Evolutionary conservation across 2,329 filamentous ascomycete species (phyloP), one percentile per base, ranked within the genome.

Genomic region (Verticillium nonalfalfae): DNA sequence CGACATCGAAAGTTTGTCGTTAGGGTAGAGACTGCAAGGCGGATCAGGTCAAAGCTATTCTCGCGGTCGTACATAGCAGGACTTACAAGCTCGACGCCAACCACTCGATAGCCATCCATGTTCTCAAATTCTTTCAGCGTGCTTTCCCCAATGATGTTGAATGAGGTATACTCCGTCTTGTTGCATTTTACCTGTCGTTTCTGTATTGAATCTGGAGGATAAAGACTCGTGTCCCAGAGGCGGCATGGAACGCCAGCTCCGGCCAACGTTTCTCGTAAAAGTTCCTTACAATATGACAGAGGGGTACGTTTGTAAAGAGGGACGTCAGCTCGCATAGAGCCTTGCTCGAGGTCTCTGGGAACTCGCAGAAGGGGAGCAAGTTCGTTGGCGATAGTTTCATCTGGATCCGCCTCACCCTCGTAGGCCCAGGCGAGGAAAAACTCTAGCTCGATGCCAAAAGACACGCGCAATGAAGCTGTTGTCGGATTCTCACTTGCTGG

Each of bases 11-110:
- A 71, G 1, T 63, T 66, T 6, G 63, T 66, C 1, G 70, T 75
- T 6, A 78, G 59, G 4, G 74, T 45, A 34, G 72, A 68, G 7
- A 77, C 64, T 3, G 74, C 70, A 3, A 69, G 66, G 26, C 65
- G 60, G 7, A 76, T 61, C 60, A 75, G 68, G 7, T 67, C 61
- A 21, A 69, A 71, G 11, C 69, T 66, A 11, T 68, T 64, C 13
- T 69, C 60, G 52, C 58, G 68, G n/a, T 69, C 66, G 67, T 71
- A 75, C 45, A 69, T 61, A 2, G 75, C 71, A 2, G 74, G 75
- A 35, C 71, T 74, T 14, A 66, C 61, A n/a, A 77, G 50, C 60
- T 77, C 73, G 7, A 77, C 38, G 7, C 60, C 59, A 4, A 63
- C 31, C 67, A 70, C 75, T 1, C 1, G 54, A 34, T 66, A 66